phyloP scores from a whole-genome alignment of 768 basidiomycete species.

The Boletus eberwhitei region DNA sequence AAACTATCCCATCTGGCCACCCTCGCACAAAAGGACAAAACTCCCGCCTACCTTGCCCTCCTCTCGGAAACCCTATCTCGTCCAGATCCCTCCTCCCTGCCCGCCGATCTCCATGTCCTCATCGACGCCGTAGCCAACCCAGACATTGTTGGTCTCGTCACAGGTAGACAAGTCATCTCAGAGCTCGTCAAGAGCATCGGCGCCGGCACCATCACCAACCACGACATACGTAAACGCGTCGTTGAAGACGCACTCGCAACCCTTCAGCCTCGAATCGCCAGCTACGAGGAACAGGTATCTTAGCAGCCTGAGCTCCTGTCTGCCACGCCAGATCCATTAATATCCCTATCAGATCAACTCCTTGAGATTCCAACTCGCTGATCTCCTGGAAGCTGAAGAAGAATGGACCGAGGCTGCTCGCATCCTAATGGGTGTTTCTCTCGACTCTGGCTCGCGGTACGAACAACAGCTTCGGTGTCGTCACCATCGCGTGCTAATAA shows the following conservation, averaged over 20 bases:
- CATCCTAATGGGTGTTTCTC: slow-evolving; percentile 86
- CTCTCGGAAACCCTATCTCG: slow-evolving; percentile 64
- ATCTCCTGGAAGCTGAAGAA: slow-evolving; percentile 84
- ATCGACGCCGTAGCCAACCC: slow-evolving; percentile 82
- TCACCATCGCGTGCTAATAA: slow-evolving; percentile 3
- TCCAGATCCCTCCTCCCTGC: slow-evolving; percentile 41
- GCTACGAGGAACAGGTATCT: slow-evolving; percentile 90
- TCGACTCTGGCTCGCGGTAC: slow-evolving; percentile 86
- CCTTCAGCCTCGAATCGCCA: slow-evolving; percentile 77
- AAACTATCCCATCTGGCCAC: slow-evolving; percentile 60
- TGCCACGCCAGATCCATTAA: slow-evolving; percentile 3
- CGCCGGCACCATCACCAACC: slow-evolving; percentile 50
- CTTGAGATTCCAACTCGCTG: slow-evolving; percentile 85
- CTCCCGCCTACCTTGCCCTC: slow-evolving; percentile 65
- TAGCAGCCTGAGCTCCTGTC: slow-evolving; percentile 17
- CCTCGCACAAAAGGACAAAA: slow-evolving; percentile 84
- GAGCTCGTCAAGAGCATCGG: slow-evolving; percentile 74
- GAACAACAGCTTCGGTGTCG: slow-evolving; percentile 9
- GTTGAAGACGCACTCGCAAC: slow-evolving; percentile 71
- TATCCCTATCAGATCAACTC: slow-evolving; percentile 60
- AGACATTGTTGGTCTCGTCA: slow-evolving; percentile 78
- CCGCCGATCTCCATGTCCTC: slow-evolving; percentile 61
- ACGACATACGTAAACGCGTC: slow-evolving; percentile 63
- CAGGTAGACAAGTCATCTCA: slow-evolving; percentile 82
- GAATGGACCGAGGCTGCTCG: slow-evolving; percentile 93